These are phyloP conservation scores for Picea sitchensis DNA, from an alignment of 75 land plant species.

Conservation along the genomic window DNA sequence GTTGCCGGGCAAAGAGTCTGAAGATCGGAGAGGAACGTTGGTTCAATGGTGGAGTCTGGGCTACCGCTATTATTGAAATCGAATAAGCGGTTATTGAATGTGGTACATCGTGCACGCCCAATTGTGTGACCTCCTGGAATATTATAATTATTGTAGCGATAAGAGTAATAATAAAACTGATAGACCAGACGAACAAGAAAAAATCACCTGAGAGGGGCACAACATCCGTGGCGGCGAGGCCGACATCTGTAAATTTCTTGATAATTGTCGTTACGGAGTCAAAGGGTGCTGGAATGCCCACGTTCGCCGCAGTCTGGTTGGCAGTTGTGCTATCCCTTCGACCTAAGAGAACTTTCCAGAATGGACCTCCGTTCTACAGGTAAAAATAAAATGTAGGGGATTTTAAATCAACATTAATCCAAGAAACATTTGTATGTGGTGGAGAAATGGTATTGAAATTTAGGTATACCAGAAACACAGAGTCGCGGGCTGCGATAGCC, in stretches of 20 bases:
- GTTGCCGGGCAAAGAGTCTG: constrained; percentile 34
- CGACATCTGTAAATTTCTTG: constrained; percentile 29
- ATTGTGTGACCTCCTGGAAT: constrained; percentile 60
- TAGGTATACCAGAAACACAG: constrained; percentile 5
- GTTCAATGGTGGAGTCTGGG: constrained; percentile 50
- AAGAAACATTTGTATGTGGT: too few relatives aligned
- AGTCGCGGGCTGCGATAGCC: constrained; percentile 24
- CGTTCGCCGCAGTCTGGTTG: constrained; percentile 25
- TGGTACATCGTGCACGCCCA: constrained; percentile 45
- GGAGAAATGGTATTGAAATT: too few relatives aligned
- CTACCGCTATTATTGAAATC: constrained; percentile 49
- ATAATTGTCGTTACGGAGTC: constrained; percentile 17
- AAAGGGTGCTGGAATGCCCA: constrained; percentile 28
- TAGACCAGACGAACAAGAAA: too few relatives aligned
- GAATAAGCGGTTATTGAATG: constrained; percentile 52
- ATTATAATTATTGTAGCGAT: too few relatives aligned
- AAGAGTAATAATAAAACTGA: too few relatives aligned
- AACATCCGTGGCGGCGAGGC: constrained; percentile 49
- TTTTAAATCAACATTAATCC: too few relatives aligned
- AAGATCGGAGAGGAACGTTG: constrained; percentile 24
- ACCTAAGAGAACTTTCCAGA: too few relatives aligned
- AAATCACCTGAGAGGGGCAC: constrained; percentile 32
- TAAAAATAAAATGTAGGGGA: neutral
- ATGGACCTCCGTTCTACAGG: constrained; percentile 28
- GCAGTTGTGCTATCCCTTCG: constrained; percentile 20